Conservation (phyloP, 2,329 filamentous ascomycete species). For the Xylariaceae sp. region DNA sequence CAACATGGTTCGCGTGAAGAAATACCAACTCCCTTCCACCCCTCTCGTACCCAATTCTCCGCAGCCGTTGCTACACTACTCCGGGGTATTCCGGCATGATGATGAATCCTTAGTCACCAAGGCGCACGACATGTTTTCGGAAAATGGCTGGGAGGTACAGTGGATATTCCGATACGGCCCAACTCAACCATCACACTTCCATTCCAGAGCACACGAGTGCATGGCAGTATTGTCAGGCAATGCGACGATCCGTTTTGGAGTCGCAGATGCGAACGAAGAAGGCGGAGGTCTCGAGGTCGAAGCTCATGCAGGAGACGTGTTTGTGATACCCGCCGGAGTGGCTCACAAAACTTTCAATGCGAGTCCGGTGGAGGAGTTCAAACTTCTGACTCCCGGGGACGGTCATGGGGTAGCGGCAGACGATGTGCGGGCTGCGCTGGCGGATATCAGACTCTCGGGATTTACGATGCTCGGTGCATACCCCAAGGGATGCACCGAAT, state of each 20-base stretch:
- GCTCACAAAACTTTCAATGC: slow-evolving; percentile 50
- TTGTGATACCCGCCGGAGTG: slow-evolving; percentile 53
- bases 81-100: slow-evolving; percentile 33
- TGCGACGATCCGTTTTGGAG: slow-evolving; percentile 51
- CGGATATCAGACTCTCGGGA: slow-evolving; percentile 34
- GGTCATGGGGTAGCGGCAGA: slow-evolving; percentile 33
- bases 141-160: slow-evolving; percentile 44
- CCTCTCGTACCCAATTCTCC: slow-evolving; percentile 48
- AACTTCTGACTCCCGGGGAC: slow-evolving; percentile 41
- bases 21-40: slow-evolving; percentile 40
- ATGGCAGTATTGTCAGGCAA: slow-evolving; percentile 51
- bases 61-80: slow-evolving; percentile 51
- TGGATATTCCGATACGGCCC: slow-evolving; percentile 56
- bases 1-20: slow-evolving; percentile 28
- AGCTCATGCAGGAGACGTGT: slow-evolving; percentile 52
- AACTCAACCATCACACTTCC: slow-evolving; percentile 55
- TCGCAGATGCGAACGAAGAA: slow-evolving; percentile 43
- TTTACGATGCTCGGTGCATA: slow-evolving; percentile 59
- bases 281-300: slow-evolving; percentile 45
- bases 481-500: slow-evolving; percentile 39
- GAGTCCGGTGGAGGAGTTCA: slow-evolving; percentile 33
- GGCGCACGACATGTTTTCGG: slow-evolving; percentile 41
- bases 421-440: slow-evolving; percentile 33
- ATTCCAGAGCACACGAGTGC: slow-evolving; percentile 52
- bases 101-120: background rate